These are phyloP conservation scores for Globisporangium carolinianum DNA, from an alignment of 352 stramenopile species.

Conservation along the genomic window DNA sequence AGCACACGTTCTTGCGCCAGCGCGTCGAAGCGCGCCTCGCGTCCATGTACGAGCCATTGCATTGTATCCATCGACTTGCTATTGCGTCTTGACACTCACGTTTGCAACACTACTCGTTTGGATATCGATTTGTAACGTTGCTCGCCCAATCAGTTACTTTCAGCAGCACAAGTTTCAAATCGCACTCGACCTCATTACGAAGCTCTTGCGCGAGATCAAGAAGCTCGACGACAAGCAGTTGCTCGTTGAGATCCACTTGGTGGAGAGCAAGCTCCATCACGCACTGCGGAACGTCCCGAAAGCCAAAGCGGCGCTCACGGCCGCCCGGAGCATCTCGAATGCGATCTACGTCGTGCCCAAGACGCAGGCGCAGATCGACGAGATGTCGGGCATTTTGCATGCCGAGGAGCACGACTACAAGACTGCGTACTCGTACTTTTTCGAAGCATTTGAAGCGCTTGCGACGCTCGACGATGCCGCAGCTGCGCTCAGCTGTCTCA, in stretches of 20 bases:
- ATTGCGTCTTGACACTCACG: neutral
- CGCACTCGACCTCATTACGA: conserved; percentile 91
- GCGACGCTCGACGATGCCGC: conserved; percentile 87
- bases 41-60: conserved; percentile 39
- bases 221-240: conserved; percentile 99
- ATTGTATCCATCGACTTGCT: conserved; percentile 1
- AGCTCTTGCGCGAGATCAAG: conserved; percentile 96
- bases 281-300: conserved; percentile 97
- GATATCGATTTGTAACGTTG: no score
- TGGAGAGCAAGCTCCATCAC: conserved; percentile 97
- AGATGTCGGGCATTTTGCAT: conserved; percentile 96
- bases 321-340: conserved; percentile 96
- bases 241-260: conserved; percentile 97
- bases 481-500: conserved; percentile 80
- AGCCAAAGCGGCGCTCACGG: conserved; percentile 94
- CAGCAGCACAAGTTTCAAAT: conserved; percentile 88
- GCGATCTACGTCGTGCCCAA: conserved; percentile 95
- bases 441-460: conserved; percentile 96
- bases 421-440: conserved; percentile 99
- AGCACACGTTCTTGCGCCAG: conserved; percentile 97
- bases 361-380: conserved; percentile 94
- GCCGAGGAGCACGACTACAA: conserved; percentile 99
- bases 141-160: conserved; percentile 53
- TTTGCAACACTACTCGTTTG: neutral
- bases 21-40: conserved; percentile 95